Conservation (phyloP, 345 rosid genomes). For the Garcia nutans region DNA sequence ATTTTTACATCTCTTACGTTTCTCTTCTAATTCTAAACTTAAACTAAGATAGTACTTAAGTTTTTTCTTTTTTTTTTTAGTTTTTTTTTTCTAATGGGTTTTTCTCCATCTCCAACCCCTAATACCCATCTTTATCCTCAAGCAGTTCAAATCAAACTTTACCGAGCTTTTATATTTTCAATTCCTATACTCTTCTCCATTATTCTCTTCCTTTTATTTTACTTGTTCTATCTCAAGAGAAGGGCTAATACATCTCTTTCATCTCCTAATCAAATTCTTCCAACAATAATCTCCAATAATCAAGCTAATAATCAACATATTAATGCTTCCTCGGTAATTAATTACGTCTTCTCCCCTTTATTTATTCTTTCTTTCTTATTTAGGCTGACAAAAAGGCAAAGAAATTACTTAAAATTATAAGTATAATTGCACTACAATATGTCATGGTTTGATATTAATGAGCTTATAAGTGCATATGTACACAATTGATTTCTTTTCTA, state of each 20-base stretch:
- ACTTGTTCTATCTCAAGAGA: slow-evolving; percentile 92
- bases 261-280: slow-evolving; percentile 43
- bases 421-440: background rate
- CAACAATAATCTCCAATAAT: slow-evolving; percentile 40
- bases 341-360: slow-evolving; percentile 8
- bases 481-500: background rate
- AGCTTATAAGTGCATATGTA: background rate
- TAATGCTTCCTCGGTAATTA: slow-evolving; percentile 41
- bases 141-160: slow-evolving; percentile 85
- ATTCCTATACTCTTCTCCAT: slow-evolving; percentile 91
- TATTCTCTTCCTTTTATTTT: slow-evolving; percentile 80
- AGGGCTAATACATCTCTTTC: slow-evolving; percentile 62
- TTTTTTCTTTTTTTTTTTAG: background rate
- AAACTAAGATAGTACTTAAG: too few relatives aligned
- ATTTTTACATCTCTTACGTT: slow-evolving; percentile 1
- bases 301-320: slow-evolving; percentile 32
- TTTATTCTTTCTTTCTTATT: slow-evolving; percentile 3
- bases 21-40: background rate
- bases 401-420: background rate
- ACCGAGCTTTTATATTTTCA: slow-evolving; percentile 95
- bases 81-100: slow-evolving; percentile 45
- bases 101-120: slow-evolving; percentile 54
- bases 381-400: background rate
- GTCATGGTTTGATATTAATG: background rate
- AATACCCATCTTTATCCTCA: slow-evolving; percentile 71